These are phyloP conservation scores for Azolla pinnata DNA, from an alignment of 75 land plant species.

Conservation along the genomic window DNA sequence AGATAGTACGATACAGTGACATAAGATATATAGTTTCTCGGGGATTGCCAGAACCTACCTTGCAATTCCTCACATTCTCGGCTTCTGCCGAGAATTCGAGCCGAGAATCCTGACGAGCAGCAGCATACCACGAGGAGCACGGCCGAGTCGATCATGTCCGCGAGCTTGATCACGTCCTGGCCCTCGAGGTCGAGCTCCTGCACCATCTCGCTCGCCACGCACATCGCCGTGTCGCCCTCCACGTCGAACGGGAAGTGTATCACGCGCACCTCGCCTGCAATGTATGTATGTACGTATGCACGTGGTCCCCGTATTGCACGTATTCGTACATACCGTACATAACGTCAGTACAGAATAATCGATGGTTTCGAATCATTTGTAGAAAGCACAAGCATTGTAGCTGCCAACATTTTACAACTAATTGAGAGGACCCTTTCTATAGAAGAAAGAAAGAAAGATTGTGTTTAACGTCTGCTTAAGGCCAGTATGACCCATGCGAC, in stretches of 20 bases:
- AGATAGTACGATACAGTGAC: too few relatives aligned
- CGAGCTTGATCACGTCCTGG: conserved; percentile 50
- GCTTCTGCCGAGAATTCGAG: too few relatives aligned
- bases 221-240: conserved; percentile 53
- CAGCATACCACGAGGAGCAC: conserved; percentile 35
- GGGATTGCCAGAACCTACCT: too few relatives aligned
- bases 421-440: neutral
- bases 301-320: neutral
- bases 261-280: conserved; percentile 48
- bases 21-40: too few relatives aligned
- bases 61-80: too few relatives aligned
- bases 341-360: neutral
- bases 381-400: neutral
- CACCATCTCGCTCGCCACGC: conserved; percentile 75
- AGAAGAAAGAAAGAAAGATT: neutral
- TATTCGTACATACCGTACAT: neutral
- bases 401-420: too few relatives aligned
- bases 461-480: too few relatives aligned
- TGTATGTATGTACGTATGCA: neutral
- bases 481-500: too few relatives aligned
- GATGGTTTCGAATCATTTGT: neutral
- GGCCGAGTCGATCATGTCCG: conserved; percentile 55
- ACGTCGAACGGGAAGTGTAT: conserved; percentile 66
- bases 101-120: too few relatives aligned
- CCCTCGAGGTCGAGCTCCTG: conserved; percentile 44